These are phyloP conservation scores for Phytophthora pluvialis DNA, from an alignment of 352 stramenopile genomes.

Conservation along the genomic window DNA sequence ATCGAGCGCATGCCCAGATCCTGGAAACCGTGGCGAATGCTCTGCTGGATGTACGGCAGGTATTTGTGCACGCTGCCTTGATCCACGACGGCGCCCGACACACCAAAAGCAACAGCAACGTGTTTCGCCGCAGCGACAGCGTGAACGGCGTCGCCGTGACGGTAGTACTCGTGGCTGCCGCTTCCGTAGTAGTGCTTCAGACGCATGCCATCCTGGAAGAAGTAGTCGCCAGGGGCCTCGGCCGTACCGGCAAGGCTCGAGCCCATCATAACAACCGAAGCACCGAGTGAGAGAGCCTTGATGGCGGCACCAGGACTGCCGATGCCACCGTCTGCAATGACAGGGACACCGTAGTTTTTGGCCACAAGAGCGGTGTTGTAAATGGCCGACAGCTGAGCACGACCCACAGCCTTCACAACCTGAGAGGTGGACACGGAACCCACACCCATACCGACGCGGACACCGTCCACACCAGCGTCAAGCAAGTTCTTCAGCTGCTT, in stretches of 20 bases:
- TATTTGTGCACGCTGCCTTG: conserved; percentile 98
- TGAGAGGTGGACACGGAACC: conserved; percentile 99
- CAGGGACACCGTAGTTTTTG: conserved; percentile 94
- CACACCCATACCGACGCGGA: conserved; percentile 99
- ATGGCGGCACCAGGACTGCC: conserved; percentile 96
- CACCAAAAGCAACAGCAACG: conserved; percentile 97
- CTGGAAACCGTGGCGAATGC: conserved; percentile 97
- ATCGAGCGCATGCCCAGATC: conserved; percentile 94
- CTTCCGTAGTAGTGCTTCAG: conserved; percentile 99
- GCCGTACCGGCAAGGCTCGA: conserved; percentile 97
- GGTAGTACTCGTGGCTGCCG: conserved; percentile 94
- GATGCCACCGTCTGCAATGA: conserved; percentile 98
- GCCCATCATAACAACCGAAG: conserved; percentile 99
- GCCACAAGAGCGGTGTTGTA: conserved; percentile 97
- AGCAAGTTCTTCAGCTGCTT: conserved; percentile 96
- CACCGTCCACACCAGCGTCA: conserved; percentile 96
- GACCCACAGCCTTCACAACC: conserved; percentile 97
- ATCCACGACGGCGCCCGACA: conserved; percentile 97
- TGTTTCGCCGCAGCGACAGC: conserved; percentile 86
- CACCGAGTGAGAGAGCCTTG: conserved; percentile 96
- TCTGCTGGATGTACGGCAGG: conserved; percentile 98
- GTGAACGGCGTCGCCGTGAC: conserved; percentile 69
- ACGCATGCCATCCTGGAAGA: conserved; percentile 98
- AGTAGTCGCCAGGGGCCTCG: conserved; percentile 99
- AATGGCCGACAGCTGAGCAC: conserved; percentile 97